Conservation (phyloP, 805 yeast genomes). For the Zygoascus biomembranicola region DNA sequence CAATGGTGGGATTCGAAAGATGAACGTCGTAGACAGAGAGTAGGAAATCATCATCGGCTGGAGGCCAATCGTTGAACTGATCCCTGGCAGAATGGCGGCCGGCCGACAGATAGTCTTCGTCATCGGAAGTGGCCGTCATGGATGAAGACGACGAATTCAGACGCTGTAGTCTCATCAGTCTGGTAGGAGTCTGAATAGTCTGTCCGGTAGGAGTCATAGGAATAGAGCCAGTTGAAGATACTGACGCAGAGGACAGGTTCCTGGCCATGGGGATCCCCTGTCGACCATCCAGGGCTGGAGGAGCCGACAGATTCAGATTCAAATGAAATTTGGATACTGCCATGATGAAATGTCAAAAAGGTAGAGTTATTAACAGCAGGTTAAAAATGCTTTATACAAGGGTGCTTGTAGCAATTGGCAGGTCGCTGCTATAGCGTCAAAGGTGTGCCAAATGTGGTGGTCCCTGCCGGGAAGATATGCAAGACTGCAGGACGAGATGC, state of each 20-base stretch:
- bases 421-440: background rate
- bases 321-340: background rate
- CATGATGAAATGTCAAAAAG: background rate
- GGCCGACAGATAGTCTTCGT: constrained; percentile 15
- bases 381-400: background rate
- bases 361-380: no score
- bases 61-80: constrained; percentile 21
- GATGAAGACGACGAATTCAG: constrained; percentile 20
- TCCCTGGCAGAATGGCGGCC: constrained; percentile 6
- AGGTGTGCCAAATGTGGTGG: background rate
- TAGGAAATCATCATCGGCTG: constrained; percentile 35
- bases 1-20: constrained; percentile 49
- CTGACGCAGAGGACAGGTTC: constrained; percentile 6
- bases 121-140: constrained; percentile 19
- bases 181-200: constrained; percentile 13
- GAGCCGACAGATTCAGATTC: background rate
- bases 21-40: constrained; percentile 40
- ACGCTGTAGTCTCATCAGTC: constrained; percentile 14
- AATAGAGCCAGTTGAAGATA: constrained; percentile 4
- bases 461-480: background rate
- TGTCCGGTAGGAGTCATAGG: constrained; percentile 18
- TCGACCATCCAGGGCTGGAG: constrained; percentile 5
- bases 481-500: background rate
- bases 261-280: constrained; percentile 12
- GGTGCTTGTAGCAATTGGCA: background rate